phyloP scores from a whole-genome alignment of 75 land plant species.

The Sequoiadendron giganteum region DNA sequence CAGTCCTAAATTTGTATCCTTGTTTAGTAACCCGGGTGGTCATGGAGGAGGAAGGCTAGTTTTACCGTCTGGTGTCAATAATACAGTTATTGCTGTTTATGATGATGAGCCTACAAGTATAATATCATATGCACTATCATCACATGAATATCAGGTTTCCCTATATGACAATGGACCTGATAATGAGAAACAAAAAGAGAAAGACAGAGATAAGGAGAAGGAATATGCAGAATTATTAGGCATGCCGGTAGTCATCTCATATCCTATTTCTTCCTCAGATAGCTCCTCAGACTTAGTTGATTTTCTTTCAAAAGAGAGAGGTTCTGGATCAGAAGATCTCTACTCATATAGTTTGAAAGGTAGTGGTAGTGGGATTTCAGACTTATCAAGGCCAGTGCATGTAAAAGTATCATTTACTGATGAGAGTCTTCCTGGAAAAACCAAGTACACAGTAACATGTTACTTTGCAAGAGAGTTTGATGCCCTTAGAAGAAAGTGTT shows the following conservation, averaged over 20 bases:
- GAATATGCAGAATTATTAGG: constrained; percentile 18
- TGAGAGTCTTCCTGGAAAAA: constrained; percentile 50
- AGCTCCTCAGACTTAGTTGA: constrained; percentile 32
- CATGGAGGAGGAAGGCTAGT: constrained; percentile 63
- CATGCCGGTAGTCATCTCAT: constrained; percentile 5
- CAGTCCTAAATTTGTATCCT: constrained; percentile 32
- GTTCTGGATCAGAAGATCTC: constrained; percentile 10
- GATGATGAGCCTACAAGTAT: constrained; percentile 94
- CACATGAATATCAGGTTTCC: constrained; percentile 52
- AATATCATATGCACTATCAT: constrained; percentile 73
- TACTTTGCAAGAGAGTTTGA: constrained; percentile 92
- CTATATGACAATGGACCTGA: constrained; percentile 27
- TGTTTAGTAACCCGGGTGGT: constrained; percentile 25
- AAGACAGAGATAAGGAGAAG: constrained; percentile 20
- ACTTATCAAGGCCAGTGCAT: constrained; percentile 38
- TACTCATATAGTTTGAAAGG: constrained; percentile 11
- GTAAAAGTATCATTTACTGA: constrained; percentile 65
- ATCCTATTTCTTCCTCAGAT: constrained; percentile 31
- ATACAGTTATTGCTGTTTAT: constrained; percentile 71
- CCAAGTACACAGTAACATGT: constrained; percentile 71
- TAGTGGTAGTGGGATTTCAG: not conserved
- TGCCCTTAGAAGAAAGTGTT: constrained; percentile 77
- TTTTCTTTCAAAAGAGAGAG: constrained; percentile 30
- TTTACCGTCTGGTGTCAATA: constrained; percentile 44
- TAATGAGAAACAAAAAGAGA: constrained; percentile 22